These are phyloP conservation scores for Zoysia matrella DNA, from an alignment of 202 grass and related monocot genomes.

Conservation along the genomic window DNA sequence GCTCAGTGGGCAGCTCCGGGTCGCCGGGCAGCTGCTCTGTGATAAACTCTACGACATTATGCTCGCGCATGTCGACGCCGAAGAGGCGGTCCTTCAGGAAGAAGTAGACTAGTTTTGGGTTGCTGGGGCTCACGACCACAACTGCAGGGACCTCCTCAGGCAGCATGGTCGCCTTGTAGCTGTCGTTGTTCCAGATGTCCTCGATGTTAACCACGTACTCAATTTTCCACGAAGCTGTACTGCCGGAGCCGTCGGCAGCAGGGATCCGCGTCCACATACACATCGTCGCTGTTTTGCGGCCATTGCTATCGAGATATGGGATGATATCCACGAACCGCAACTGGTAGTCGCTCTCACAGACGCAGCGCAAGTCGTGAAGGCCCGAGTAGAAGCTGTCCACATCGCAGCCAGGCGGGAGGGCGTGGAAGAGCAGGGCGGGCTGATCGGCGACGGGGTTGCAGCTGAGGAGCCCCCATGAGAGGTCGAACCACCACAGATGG, in stretches of 20 bases:
- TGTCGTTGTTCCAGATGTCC: constrained; percentile 10
- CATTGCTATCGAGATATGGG: neutral
- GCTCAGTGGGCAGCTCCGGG: neutral
- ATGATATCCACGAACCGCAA: constrained; percentile 15
- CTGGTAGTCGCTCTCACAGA: neutral
- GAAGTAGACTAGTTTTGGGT: neutral
- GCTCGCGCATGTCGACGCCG: neutral
- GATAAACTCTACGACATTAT: neutral
- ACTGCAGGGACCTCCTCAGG: neutral
- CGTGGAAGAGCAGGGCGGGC: constrained; percentile 5
- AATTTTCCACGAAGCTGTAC: neutral
- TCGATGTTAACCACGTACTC: neutral
- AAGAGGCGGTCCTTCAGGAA: neutral
- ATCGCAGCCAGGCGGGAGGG: neutral
- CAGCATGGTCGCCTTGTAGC: neutral
- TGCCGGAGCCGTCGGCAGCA: neutral
- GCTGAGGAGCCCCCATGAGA: constrained; percentile 43
- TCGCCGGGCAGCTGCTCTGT: neutral
- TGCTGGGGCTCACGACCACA: neutral
- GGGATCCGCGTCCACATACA: neutral
- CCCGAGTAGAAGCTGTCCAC: accelerated
- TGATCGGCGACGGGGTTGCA: neutral
- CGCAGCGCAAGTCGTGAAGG: neutral
- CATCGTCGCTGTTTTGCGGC: neutral
- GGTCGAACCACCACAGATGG: constrained; percentile 41